Evolutionary conservation across 306 rosid genomes (phyloP).

Genomic region (Casuarina equisetifolia): DNA sequence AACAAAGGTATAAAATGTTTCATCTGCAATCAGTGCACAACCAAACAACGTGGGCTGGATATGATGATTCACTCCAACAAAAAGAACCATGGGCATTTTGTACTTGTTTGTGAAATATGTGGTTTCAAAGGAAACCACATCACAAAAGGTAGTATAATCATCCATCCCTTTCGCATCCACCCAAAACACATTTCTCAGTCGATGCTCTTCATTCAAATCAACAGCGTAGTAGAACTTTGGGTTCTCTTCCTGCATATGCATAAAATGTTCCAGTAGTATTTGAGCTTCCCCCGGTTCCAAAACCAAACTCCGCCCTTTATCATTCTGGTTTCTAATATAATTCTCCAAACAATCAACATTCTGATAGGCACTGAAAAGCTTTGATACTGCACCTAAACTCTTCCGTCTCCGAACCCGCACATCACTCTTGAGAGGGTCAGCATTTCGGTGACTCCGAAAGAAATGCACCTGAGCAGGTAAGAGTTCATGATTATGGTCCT

Average conservation of each 20-base stretch:
- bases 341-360: constrained; percentile 57
- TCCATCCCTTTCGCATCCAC: constrained; percentile 66
- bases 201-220: constrained; percentile 65
- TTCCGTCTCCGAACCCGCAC: constrained; percentile 56
- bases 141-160: constrained; percentile 48
- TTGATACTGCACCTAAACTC: constrained; percentile 41
- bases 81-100: constrained; percentile 58
- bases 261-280: constrained; percentile 55
- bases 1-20: constrained; percentile 43
- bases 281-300: constrained; percentile 58
- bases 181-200: constrained; percentile 63
- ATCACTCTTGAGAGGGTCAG: constrained; percentile 47
- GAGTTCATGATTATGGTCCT: constrained; percentile 63
- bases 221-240: constrained; percentile 60
- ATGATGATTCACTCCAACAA: constrained; percentile 59
- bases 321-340: constrained; percentile 47
- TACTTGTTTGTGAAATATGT: constrained; percentile 54
- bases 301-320: constrained; percentile 47
- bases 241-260: constrained; percentile 63
- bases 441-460: constrained; percentile 57
- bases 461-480: constrained; percentile 64
- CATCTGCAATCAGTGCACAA: constrained; percentile 61
- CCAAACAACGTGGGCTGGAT: constrained; percentile 57
- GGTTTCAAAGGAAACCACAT: constrained; percentile 63
- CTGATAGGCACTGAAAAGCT: constrained; percentile 50